These are phyloP conservation scores for Clarireedia paspali DNA, from an alignment of 2,329 filamentous ascomycete species.

Conservation along the genomic window DNA sequence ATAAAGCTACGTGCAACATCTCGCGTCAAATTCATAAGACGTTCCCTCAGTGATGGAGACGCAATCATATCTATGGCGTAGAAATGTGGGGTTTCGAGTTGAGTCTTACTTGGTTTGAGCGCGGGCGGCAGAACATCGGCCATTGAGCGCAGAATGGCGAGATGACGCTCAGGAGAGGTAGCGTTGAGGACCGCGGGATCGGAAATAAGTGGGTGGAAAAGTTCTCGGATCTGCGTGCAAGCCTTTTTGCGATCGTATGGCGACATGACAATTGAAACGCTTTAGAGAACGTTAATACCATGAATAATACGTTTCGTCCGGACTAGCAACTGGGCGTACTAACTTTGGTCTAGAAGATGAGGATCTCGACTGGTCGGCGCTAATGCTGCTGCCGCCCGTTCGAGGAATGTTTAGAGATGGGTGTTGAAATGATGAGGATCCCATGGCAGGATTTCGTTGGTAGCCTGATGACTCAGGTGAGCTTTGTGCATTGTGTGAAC, in stretches of 20 bases:
- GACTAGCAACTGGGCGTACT: constrained; percentile 4
- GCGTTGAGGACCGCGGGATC: constrained; percentile 26
- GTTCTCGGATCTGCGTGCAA: constrained; percentile 29
- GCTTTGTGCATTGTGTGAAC: constrained; percentile 30
- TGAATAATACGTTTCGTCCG: constrained; percentile 6
- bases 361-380: constrained; percentile 11
- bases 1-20: constrained; percentile 34
- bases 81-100: constrained; percentile 34
- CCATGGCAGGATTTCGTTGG: constrained; percentile 27
- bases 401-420: constrained; percentile 25
- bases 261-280: constrained; percentile 23
- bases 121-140: constrained; percentile 28
- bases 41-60: constrained; percentile 33
- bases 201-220: constrained; percentile 31
- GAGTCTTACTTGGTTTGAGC: constrained; percentile 33
- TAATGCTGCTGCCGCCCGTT: constrained; percentile 17
- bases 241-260: constrained; percentile 31
- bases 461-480: constrained; percentile 32
- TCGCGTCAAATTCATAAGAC: constrained; percentile 29
- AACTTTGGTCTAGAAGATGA: constrained; percentile 17
- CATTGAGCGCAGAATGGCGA: constrained; percentile 24
- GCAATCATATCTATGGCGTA: constrained; percentile 36
- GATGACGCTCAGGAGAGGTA: constrained; percentile 31
- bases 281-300: constrained; percentile 4
- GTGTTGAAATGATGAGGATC: constrained; percentile 26